Conservation (phyloP, 768 basidiomycete species). For the Suillus variegatus region DNA sequence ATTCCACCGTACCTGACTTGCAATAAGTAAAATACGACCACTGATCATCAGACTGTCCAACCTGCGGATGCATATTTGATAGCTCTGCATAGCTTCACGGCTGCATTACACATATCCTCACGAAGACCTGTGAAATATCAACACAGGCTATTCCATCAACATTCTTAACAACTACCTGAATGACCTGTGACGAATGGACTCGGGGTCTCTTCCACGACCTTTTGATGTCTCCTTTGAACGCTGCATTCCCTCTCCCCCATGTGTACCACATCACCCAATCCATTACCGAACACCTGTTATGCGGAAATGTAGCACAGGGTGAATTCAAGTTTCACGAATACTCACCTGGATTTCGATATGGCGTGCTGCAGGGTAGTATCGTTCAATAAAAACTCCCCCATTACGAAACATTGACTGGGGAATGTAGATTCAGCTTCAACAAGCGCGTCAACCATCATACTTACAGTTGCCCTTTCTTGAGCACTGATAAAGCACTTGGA, state of each 20-base stretch:
- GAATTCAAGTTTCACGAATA: not conserved
- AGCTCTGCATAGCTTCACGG: slow-evolving; percentile 45
- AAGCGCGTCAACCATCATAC: slow-evolving; percentile 11
- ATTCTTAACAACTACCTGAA: slow-evolving; percentile 38
- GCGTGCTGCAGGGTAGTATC: slow-evolving; percentile 53
- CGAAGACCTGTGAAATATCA: slow-evolving; percentile 38
- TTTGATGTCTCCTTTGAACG: slow-evolving; percentile 69
- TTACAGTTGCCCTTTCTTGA: slow-evolving; percentile 46
- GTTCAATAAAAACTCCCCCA: slow-evolving; percentile 58
- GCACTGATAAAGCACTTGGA: slow-evolving; percentile 35
- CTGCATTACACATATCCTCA: slow-evolving; percentile 52
- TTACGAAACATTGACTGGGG: slow-evolving; percentile 49
- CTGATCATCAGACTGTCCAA: slow-evolving; percentile 19
- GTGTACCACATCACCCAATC: slow-evolving; percentile 55
- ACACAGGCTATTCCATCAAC: not conserved
- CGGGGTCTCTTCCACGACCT: slow-evolving; percentile 70
- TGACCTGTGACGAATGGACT: slow-evolving; percentile 54
- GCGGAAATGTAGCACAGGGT: slow-evolving; percentile 7
- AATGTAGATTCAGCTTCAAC: not conserved
- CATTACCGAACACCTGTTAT: slow-evolving; percentile 65
- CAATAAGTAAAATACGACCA: not conserved
- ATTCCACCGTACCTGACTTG: slow-evolving; percentile 64
- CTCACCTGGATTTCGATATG: slow-evolving; percentile 67
- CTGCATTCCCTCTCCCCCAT: slow-evolving; percentile 75
- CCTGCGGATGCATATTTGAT: slow-evolving; percentile 64